Percentiles rank a stretch among this genome's conserved stretches.
Conservation (phyloP, 768 basidiomycete genomes). For the Kwoniella mangroviensis region DNA sequence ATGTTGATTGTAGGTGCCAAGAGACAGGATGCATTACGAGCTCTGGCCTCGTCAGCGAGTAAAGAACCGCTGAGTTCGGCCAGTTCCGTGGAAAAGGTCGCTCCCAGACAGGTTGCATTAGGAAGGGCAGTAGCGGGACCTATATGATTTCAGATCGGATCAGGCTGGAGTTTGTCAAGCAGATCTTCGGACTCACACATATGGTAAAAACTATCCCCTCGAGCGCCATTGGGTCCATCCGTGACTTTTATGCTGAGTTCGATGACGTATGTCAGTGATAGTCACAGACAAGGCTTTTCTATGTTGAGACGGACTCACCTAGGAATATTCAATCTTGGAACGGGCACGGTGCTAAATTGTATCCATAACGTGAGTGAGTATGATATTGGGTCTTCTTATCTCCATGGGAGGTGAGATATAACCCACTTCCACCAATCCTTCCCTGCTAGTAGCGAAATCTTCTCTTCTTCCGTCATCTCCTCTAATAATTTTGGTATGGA, state of each 20-base stretch:
- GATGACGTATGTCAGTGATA: neutral
- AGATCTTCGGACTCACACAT: conserved; percentile 42
- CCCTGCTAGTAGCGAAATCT: conserved; percentile 63
- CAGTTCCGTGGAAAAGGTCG: conserved; percentile 71
- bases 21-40: conserved; percentile 48
- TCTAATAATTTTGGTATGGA: conserved; percentile 63
- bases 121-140: conserved; percentile 69
- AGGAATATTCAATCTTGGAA: conserved; percentile 25
- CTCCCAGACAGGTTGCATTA: conserved; percentile 71
- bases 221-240: conserved; percentile 75
- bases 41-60: conserved; percentile 26
- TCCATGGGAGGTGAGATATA: neutral
- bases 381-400: too few species aligned
- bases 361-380: neutral
- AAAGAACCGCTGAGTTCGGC: conserved; percentile 47
- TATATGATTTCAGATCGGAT: conserved; percentile 52
- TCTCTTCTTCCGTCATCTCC: conserved; percentile 67
- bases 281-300: neutral
- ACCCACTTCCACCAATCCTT: conserved; percentile 71
- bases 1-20: conserved; percentile 84
- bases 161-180: conserved; percentile 52
- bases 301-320: neutral
- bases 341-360: conserved; percentile 16
- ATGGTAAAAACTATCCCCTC: conserved; percentile 60
- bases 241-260: conserved; percentile 62